These are phyloP conservation scores for Cyanodermella asteris DNA, from an alignment of 2,329 filamentous ascomycete genomes.

Conservation along the genomic window DNA sequence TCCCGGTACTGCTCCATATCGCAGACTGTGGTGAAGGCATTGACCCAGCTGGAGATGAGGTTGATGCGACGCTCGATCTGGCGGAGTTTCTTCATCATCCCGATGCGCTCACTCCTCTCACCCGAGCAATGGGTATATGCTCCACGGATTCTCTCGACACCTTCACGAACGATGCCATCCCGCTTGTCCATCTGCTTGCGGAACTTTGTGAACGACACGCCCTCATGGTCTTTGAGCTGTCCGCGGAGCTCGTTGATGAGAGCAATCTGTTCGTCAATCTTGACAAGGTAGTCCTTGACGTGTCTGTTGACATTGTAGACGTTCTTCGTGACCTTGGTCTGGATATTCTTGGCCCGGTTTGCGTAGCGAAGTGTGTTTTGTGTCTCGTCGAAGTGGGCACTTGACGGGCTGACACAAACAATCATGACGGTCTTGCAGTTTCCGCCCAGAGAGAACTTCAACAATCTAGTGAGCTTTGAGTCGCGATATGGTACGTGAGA, in stretches of 20 bases:
- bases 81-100: constrained; percentile 60
- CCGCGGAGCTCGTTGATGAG: constrained; percentile 88
- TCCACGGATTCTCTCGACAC: constrained; percentile 52
- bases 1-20: constrained; percentile 48
- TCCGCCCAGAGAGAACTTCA: constrained; percentile 91
- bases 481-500: constrained; percentile 96
- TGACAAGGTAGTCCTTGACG: constrained; percentile 96
- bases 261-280: constrained; percentile 97
- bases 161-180: constrained; percentile 53
- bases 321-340: constrained; percentile 97
- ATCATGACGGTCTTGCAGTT: constrained; percentile 99
- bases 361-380: constrained; percentile 96
- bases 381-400: constrained; percentile 91
- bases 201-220: constrained; percentile 66
- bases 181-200: constrained; percentile 76
- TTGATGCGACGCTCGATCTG: constrained; percentile 68
- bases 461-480: constrained; percentile 80
- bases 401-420: constrained; percentile 90
- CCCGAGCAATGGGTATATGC: constrained; percentile 62
- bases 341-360: constrained; percentile 96
- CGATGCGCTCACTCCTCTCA: constrained; percentile 60
- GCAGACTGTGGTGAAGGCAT: constrained; percentile 68
- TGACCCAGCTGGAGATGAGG: constrained; percentile 78
- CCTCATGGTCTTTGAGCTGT: constrained; percentile 76
- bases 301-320: constrained; percentile 98